Base-by-base conservation (phyloP, 345 rosid species). In the Lagerstroemia speciosa region DNA sequence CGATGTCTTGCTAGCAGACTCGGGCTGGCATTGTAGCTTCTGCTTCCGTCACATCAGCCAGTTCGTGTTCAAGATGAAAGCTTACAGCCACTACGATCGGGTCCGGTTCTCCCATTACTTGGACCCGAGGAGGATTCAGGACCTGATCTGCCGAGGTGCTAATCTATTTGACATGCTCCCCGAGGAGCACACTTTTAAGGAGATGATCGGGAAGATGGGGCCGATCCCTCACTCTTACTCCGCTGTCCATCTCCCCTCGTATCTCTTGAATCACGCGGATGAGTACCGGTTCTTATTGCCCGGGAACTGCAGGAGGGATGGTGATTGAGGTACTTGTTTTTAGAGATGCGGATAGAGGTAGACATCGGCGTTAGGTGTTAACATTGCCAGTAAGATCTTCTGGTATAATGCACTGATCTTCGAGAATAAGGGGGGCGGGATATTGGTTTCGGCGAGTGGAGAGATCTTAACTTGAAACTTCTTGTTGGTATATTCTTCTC, bases 11-110 rank as follows among this genome's bases (percentile, higher is more conserved):
- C 52, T 78, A 72, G 67, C 82, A 0, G 82, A 78, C 63, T 74
- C 82, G 0, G 82, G 82, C 32, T 78, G 82, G 82, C 82, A 78
- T 67, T 78, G 82, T 62, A 78, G 82, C 77, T 78, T 78, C 70
- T 78, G 82, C 65, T 78, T 78, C 52, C 79, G 79, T 24, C 69
- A 31, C 40, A 66, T 78, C 50, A 73, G 72, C 41, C 79, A 72
- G 69, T 78, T 78, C 29, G 60, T 75, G 64, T 78, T 78, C 74
- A 78, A 75, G 79, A 75, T 78, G 79, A 78, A 72, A 52, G 79
- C 82, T n/a, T 78, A 78, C 69, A 78, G 82, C 74, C 82, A 78
- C 57, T 53, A 17, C 15, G 82, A 78, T 19, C 70, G 82, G 48
- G 72, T 78, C 27, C 68, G 82, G 65, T 75, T 75, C 55, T 52